A percentile compares a stretch with the other conserved stretches of the same genome.
Evolutionary conservation across 2,329 filamentous ascomycete genomes (phyloP).

Genomic region (Blastomyces gilchristii): DNA sequence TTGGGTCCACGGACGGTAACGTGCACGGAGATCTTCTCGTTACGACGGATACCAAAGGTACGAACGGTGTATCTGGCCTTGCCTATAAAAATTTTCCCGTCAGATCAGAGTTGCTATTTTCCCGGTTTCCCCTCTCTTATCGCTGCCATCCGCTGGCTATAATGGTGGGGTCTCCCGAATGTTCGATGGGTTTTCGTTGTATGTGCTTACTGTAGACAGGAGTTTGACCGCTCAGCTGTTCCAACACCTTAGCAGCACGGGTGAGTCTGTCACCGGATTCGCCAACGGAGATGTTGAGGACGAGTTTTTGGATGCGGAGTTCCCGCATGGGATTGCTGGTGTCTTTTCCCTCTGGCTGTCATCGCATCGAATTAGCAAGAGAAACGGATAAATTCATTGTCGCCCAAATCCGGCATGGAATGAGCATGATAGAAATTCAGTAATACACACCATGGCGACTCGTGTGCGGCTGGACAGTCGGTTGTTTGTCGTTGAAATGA

Average conservation of each 20-base stretch:
- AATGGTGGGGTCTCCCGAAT: not conserved
- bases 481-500: slow-evolving; percentile 19
- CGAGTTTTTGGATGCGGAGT: slow-evolving; percentile 98
- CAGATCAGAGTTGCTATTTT: not conserved
- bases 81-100: slow-evolving; percentile 46
- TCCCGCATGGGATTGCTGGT: slow-evolving; percentile 99
- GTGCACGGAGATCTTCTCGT: slow-evolving; percentile 99
- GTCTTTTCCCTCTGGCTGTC: slow-evolving; percentile 57
- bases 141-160: not conserved
- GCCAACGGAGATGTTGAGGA: slow-evolving; percentile 98
- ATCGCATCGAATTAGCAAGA: slow-evolving; percentile 19
- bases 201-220: slow-evolving; percentile 80
- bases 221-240: slow-evolving; percentile 98
- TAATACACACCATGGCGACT: slow-evolving; percentile 41
- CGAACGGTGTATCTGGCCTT: slow-evolving; percentile 99
- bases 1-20: slow-evolving; percentile 98
- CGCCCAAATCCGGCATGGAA: slow-evolving; percentile 7
- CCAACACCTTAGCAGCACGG: slow-evolving; percentile 98
- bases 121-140: not conserved
- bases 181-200: not conserved
- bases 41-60: slow-evolving; percentile 99
- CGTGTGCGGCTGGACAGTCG: slow-evolving; percentile 30
- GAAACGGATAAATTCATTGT: not conserved
- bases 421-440: slow-evolving; percentile 11
- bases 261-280: slow-evolving; percentile 99